Percentiles rank a stretch among this genome's conserved stretches.
Conservation (phyloP, 2,329 filamentous ascomycete genomes). For the Aaosphaeria pasadenensis region DNA sequence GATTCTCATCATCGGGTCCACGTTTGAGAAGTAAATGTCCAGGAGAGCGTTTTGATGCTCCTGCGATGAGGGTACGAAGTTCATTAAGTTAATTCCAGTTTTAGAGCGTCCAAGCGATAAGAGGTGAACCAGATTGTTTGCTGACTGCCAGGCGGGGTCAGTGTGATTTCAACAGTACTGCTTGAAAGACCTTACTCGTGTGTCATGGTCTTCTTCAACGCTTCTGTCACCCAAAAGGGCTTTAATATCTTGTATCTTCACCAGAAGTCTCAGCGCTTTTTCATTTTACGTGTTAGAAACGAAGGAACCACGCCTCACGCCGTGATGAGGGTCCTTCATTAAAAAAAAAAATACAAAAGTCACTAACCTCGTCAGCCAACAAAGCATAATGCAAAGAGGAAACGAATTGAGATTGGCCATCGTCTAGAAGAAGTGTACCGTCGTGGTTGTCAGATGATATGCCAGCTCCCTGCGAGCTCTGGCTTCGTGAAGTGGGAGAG, state of each 20-base stretch:
- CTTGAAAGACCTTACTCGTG: slow-evolving; percentile 4
- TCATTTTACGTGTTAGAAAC: too few species aligned
- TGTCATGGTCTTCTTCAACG: slow-evolving; percentile 25
- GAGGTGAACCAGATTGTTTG: slow-evolving; percentile 28
- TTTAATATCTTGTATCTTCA: slow-evolving; percentile 39
- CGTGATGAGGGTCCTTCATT: too few species aligned
- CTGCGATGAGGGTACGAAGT: slow-evolving; percentile 27
- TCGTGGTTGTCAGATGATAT: slow-evolving; percentile 35
- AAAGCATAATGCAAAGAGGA: slow-evolving; percentile 39
- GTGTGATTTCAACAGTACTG: background rate
- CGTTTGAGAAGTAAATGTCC: slow-evolving; percentile 32
- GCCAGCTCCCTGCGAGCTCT: slow-evolving; percentile 30
- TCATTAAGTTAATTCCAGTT: slow-evolving; percentile 20
- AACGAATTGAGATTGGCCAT: slow-evolving; percentile 38
- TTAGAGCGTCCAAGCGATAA: slow-evolving; percentile 31
- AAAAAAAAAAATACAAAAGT: background rate
- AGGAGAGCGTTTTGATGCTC: slow-evolving; percentile 31
- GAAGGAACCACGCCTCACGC: too few species aligned
- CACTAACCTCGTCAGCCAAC: slow-evolving; percentile 36
- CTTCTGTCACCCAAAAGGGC: slow-evolving; percentile 30
- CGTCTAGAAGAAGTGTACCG: slow-evolving; percentile 35
- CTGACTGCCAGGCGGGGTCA: slow-evolving; percentile 6
- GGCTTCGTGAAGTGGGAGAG: slow-evolving; percentile 32
- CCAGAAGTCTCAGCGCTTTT: background rate
- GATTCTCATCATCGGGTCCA: slow-evolving; percentile 38